These are phyloP conservation scores for Auricularia sp. DNA, from an alignment of 768 basidiomycete genomes.

Conservation along the genomic window DNA sequence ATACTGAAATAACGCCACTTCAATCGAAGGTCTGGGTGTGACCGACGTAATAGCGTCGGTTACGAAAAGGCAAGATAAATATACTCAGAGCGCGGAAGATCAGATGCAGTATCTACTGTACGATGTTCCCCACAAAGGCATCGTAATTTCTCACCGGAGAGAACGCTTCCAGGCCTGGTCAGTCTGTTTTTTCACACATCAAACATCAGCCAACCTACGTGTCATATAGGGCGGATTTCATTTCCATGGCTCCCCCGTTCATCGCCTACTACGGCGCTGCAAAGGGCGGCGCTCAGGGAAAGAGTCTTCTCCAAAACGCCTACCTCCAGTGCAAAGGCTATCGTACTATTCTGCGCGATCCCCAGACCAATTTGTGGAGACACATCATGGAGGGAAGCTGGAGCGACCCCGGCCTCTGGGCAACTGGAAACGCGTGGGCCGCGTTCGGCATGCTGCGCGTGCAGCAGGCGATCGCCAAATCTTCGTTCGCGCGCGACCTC, in stretches of 20 bases:
- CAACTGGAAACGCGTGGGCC: conserved; percentile 29
- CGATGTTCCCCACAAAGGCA: conserved; percentile 14
- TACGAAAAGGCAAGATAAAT: conserved; percentile 9
- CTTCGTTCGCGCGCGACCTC: conserved; percentile 20
- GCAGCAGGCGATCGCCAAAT: conserved; percentile 27
- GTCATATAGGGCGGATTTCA: conserved; percentile 12
- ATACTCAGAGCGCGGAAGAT: conserved; percentile 9
- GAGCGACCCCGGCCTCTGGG: conserved; percentile 8
- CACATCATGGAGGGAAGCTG: conserved; percentile 18
- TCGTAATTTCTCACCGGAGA: background rate
- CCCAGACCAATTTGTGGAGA: conserved; percentile 14
- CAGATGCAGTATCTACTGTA: conserved; percentile 16
- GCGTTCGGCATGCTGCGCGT: conserved; percentile 33
- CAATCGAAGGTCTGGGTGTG: conserved; percentile 8
- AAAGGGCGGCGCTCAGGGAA: conserved; percentile 18
- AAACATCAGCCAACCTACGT: conserved; percentile 7
- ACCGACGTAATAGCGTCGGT: conserved; percentile 9
- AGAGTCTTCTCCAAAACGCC: conserved; percentile 13
- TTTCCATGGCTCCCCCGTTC: conserved; percentile 27
- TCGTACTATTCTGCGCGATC: conserved; percentile 12
- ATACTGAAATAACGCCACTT: too few relatives aligned
- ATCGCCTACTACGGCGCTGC: conserved; percentile 24
- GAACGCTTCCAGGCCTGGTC: background rate
- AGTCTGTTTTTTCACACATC: conserved; percentile 8
- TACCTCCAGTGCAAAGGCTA: conserved; percentile 20